phyloP scores from a whole-genome alignment of 108 stramenopile species.

The Skeletonema menzelii region DNA sequence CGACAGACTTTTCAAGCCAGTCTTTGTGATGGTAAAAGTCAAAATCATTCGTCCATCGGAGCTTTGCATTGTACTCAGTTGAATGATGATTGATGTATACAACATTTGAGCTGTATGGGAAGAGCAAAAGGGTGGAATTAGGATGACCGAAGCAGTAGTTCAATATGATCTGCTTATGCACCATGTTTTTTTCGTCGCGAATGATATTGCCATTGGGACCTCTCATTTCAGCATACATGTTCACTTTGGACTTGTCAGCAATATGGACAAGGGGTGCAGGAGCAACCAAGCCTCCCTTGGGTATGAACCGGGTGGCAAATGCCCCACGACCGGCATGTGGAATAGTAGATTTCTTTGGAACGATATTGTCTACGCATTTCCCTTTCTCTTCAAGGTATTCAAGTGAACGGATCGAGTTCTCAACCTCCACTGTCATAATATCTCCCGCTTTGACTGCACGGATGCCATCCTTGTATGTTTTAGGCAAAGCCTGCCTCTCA shows the following conservation, averaged over 20 bases:
- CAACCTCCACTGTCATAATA: slow-evolving; percentile 42
- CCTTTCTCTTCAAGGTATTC: slow-evolving; percentile 73
- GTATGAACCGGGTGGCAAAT: slow-evolving; percentile 69
- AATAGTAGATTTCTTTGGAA: slow-evolving; percentile 27
- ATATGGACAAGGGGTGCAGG: slow-evolving; percentile 74
- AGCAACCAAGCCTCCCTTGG: slow-evolving; percentile 59
- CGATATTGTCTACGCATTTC: slow-evolving; percentile 75
- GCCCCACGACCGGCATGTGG: slow-evolving; percentile 59
- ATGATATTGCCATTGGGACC: slow-evolving; percentile 33
- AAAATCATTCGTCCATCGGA: slow-evolving; percentile 64
- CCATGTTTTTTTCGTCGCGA: slow-evolving; percentile 28
- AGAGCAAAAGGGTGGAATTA: slow-evolving; percentile 70
- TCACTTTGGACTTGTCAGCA: slow-evolving; percentile 41
- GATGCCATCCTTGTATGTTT: slow-evolving; percentile 35
- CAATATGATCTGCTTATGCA: slow-evolving; percentile 61
- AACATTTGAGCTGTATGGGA: slow-evolving; percentile 69
- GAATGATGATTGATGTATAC: slow-evolving; percentile 73
- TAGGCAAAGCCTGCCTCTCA: slow-evolving; percentile 45
- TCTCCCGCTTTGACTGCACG: slow-evolving; percentile 40
- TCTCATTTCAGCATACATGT: slow-evolving; percentile 47
- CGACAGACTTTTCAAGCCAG: slow-evolving; percentile 62
- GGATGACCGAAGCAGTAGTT: slow-evolving; percentile 85
- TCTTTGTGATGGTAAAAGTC: slow-evolving; percentile 56
- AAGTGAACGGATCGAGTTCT: slow-evolving; percentile 40
- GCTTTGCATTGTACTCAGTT: slow-evolving; percentile 58